Base-by-base conservation (phyloP, 306 rosid species). In the Begonia peltatifolia region DNA sequence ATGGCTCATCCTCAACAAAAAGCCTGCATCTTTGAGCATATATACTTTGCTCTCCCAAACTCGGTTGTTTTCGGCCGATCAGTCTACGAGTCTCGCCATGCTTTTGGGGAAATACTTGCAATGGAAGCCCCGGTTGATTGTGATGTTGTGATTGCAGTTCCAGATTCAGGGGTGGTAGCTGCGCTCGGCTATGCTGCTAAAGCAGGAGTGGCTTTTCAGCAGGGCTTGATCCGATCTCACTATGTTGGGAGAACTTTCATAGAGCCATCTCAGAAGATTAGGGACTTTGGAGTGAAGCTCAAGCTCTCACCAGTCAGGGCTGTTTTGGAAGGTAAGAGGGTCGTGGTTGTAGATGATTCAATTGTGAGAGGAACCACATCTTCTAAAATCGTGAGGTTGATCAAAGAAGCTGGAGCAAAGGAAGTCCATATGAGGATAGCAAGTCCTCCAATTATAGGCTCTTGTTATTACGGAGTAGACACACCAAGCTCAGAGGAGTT, bases 391-490 rank as follows among this genome's bases (percentile, higher is more conserved):
- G 89, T 87, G 14, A 71, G 96, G 82, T 43, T 87, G 76, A 42
- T 87, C 11, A 87, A 83, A 46, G 94, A 87, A 59, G 84, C 94
- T 2, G 96, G 96, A 6, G 96, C 96, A 0, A 87, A 73, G 46
- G 96, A 87, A 62, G 94, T 87, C 58, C 96, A 87, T 56, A 87
- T 87, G 96, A 83, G 94, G 60, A 87, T 87, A 49, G 87, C 94
- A 1, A 80, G 94, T 47, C 96, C 96, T 1, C 94, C 96, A 0
- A 87, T 87, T 9, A 80, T 87, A 3, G 96, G 72, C 2, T 83
- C 96, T 9, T 87, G 96, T 57, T 87, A 87, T 50, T 87, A 87
- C 25, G 96, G 94, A 10, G 96, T 87, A 30, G 96, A 87, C 59
- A 87, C 94, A 44, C 96, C 96, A 11, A 87, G 89, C 47, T 63